A percentile compares a stretch with the other conserved stretches of the same genome.
Conservation (phyloP, 441 rosid genomes). For the Aleurites moluccanus region DNA sequence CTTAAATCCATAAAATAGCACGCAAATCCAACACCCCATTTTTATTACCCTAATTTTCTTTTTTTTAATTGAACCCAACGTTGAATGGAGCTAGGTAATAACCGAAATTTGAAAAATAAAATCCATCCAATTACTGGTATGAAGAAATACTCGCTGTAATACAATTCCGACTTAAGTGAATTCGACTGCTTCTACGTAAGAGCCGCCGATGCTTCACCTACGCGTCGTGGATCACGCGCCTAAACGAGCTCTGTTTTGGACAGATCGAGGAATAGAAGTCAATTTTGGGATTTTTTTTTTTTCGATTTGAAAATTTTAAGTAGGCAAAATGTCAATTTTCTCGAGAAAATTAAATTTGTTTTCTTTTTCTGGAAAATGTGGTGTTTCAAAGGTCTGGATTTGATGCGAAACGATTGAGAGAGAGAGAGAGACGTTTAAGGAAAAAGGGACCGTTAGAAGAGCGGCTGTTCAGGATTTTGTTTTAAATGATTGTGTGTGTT, state of each 20-base stretch:
- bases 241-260: background rate
- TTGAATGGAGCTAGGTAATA: background rate
- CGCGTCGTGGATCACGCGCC: background rate
- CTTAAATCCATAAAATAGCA: background rate
- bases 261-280: background rate
- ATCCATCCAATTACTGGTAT: background rate
- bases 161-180: background rate
- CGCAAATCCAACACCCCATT: no score
- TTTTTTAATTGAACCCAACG: no score
- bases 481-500: conserved; percentile 5
- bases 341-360: conserved; percentile 13
- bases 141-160: background rate
- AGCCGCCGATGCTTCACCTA: background rate
- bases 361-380: conserved; percentile 9
- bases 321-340: conserved; percentile 10
- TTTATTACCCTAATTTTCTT: no score
- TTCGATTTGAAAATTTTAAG: background rate
- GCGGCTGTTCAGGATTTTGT: conserved; percentile 33
- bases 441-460: conserved; percentile 49
- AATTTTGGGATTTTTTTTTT: background rate
- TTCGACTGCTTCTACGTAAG: background rate
- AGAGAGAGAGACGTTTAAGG: conserved; percentile 39
- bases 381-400: conserved; percentile 22
- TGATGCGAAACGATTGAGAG: conserved; percentile 18
- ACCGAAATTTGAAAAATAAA: background rate